Evolutionary conservation across 305 asterid genomes (phyloP), one percentile per base, ranked within the genome.

Genomic region (Ilex paraguariensis): DNA sequence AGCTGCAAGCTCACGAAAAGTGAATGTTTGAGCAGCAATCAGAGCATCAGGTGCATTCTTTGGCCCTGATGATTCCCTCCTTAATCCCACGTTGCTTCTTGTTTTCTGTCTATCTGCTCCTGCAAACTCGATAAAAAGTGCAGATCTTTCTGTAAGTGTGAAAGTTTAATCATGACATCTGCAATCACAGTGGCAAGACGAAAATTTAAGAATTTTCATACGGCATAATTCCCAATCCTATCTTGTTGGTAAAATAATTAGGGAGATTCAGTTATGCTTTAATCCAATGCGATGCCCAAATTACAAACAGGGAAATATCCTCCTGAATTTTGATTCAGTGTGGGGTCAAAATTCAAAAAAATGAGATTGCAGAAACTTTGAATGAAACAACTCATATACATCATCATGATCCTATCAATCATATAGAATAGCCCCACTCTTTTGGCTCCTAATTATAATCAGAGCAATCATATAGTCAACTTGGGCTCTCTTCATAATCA

Each of bases 21-120:
- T 93, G 74, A 87, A 93, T 16, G 85, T 93, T 61, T 86, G 95
- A 10, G 99, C 95, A 60, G 95, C 89, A 79, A 93, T 93, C 81
- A 87, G 97, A 68, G 69, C 82, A 75, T 76, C 82, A 1, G 94
- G 87, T 49, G 77, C 64, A 68, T 82, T 90, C 72, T 83, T 90
- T 16, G 59, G 76, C 57, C 68, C 83, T 10, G 79, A 70, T 64
- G 77, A 46, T 54, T 90, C 97, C 78, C 80, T 90, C 73, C 68
- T 83, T 3, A 71, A 76, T 54, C 87, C 84, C 2, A 66, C 70
- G 60, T 67, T 76, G 79, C 77, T 84, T 78, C 91, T 81, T 32
- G 84, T 17, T 76, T 83, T 87, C 6, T 76, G 75, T 79, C 92
- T 81, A 64, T 87, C 96, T 1, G 87, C 90, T 42, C 97, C 99